phyloP scores from a whole-genome alignment of 1,284 basidiomycete species.

The Ustilago shanxiensis region DNA sequence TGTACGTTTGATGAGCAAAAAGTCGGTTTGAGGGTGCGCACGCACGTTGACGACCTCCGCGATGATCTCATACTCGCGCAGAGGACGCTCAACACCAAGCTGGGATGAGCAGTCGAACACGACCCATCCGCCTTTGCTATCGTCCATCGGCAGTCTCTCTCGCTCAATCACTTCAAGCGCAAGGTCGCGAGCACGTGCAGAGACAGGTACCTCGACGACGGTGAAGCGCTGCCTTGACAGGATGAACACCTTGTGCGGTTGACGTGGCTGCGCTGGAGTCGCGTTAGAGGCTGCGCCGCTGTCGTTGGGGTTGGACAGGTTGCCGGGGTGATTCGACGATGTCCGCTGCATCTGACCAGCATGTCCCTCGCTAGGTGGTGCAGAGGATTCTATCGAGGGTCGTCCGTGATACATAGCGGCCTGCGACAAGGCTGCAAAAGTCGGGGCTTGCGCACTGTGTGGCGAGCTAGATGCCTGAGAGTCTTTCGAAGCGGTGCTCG shows the following conservation, averaged over 20 bases:
- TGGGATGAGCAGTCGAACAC: conserved; percentile 62
- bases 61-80: conserved; percentile 68
- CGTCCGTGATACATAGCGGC: conserved; percentile 32
- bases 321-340: conserved; percentile 7
- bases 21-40: conserved; percentile 48
- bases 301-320: conserved; percentile 15
- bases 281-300: neutral
- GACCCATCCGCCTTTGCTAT: conserved; percentile 61
- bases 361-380: conserved; percentile 9
- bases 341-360: conserved; percentile 17
- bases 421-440: conserved; percentile 31
- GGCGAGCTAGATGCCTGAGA: conserved; percentile 43
- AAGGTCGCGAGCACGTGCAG: conserved; percentile 59
- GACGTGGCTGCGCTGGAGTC: conserved; percentile 12
- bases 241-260: conserved; percentile 57
- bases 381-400: conserved; percentile 13
- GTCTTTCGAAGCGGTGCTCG: conserved; percentile 43
- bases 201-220: conserved; percentile 46
- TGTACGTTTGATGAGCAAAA: conserved; percentile 63
- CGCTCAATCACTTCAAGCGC: conserved; percentile 53
- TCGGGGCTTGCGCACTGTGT: conserved; percentile 25
- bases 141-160: conserved; percentile 55
- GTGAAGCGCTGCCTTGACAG: conserved; percentile 57
- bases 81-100: conserved; percentile 64
- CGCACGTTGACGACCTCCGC: conserved; percentile 56